Base-by-base conservation (phyloP, 2,329 filamentous ascomycete species). In the Samsoniella hepiali region DNA sequence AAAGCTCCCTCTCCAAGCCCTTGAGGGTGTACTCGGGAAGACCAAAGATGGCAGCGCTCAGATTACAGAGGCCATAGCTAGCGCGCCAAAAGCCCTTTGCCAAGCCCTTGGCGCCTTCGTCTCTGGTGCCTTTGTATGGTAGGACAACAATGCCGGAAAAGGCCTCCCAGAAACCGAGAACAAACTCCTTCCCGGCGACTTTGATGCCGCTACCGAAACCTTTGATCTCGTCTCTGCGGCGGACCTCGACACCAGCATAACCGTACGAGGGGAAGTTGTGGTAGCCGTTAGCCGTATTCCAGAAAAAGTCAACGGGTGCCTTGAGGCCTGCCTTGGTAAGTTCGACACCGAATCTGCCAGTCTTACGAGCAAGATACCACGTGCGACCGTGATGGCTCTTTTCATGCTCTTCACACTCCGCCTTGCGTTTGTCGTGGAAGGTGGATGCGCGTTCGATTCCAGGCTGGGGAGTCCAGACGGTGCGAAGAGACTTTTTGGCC, bases 241-340 rank as follows among this genome's bases (percentile, higher is more conserved):
- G 79, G 1, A 91, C 88, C 27, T 83, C 86, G 3, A 85, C 80
- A 66, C 89, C 88, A 11, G 86, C 84, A 67, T 90, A 69, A 5
- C 71, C 90, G 3, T 91, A 77, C 57, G 86, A 87, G 0, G 89
- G 89, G 1, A 84, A 87, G 68, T 92, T 91, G 71, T 90, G 89
- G 67, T 91, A 91, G 0, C 89, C 89, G 71, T 88, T 88, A 1
- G 89, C 85, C 42, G 91, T 75, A 34, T 86, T 87, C 60, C 91
- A 76, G 10, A 88, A 86, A 62, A 91, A 84, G 64, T 90, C 86
- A 71, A 90, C 84, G 0, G 89, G 89, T 0, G 87, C 83, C 65
- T 85, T 86, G 57, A 90, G 75, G 0, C 85, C 79, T 29, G 86
- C 84, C 44, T 82, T 83, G 8, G 87, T 80, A 22, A 91, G 83